A percentile compares a stretch with the other conserved stretches of the same genome.
These are phyloP conservation scores for Huntiella abstrusa DNA, from an alignment of 2,329 filamentous ascomycete genomes.

Conservation along the genomic window DNA sequence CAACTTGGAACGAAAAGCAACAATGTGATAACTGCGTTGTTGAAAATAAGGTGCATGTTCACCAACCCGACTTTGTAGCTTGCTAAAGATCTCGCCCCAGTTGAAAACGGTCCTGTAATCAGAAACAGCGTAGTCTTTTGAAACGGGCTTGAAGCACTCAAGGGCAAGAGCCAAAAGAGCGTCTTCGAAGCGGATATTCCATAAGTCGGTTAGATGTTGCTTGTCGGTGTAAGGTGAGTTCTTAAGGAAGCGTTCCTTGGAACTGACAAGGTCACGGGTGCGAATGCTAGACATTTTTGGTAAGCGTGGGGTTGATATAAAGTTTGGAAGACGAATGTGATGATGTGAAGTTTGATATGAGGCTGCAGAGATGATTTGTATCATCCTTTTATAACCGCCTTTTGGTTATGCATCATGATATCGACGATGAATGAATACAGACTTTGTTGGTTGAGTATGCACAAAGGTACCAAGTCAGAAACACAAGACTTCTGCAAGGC, in stretches of 20 bases:
- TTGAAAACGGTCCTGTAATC: constrained; percentile 61
- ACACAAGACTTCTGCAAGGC: too few species aligned
- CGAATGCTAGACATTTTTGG: too few species aligned
- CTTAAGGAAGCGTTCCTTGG: constrained; percentile 27
- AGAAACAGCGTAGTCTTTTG: constrained; percentile 57
- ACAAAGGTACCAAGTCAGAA: too few species aligned
- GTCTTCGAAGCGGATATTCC: constrained; percentile 44
- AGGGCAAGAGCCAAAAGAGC: constrained; percentile 55
- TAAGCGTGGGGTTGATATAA: too few species aligned
- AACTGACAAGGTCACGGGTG: constrained; percentile 5
- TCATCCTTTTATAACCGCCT: too few species aligned
- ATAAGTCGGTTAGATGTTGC: constrained; percentile 55
- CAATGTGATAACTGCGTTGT: constrained; percentile 56
- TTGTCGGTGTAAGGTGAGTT: constrained; percentile 58
- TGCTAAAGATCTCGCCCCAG: constrained; percentile 43
- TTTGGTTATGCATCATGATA: too few species aligned
- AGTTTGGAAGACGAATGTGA: too few species aligned
- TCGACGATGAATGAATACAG: too few species aligned
- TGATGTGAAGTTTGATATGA: too few species aligned
- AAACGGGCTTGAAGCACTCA: constrained; percentile 39
- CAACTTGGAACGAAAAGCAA: constrained; percentile 63
- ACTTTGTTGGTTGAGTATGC: too few species aligned
- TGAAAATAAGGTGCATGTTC: constrained; percentile 35
- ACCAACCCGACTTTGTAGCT: constrained; percentile 25
- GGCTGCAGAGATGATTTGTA: too few species aligned